These are phyloP conservation scores for Moricandia moricandioides DNA, from an alignment of 345 rosid genomes.

Conservation along the genomic window DNA sequence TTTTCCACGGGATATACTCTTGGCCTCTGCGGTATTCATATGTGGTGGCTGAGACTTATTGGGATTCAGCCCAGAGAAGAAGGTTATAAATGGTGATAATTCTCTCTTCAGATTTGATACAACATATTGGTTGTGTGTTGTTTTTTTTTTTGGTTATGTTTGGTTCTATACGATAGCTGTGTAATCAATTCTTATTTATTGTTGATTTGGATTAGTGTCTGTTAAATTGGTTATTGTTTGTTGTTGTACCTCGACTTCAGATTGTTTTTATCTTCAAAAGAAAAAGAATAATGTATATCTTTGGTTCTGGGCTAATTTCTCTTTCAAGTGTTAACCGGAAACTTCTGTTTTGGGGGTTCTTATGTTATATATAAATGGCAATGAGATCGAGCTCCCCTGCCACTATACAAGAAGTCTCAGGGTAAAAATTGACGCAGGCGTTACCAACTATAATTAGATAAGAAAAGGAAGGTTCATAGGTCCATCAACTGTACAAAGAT, in stretches of 20 bases:
- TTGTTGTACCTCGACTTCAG: neutral
- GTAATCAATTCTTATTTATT: slow-evolving; percentile 4
- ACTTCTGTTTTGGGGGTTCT: too few relatives aligned
- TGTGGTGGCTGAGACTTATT: slow-evolving; percentile 27
- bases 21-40: slow-evolving; percentile 31
- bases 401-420: too few relatives aligned
- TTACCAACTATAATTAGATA: slow-evolving; percentile 4
- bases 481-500: slow-evolving; percentile 26
- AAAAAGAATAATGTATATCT: neutral
- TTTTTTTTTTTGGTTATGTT: neutral
- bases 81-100: slow-evolving; percentile 26
- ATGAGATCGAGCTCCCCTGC: too few relatives aligned
- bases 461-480: neutral
- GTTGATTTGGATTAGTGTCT: slow-evolving; percentile 13
- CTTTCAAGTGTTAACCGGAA: too few relatives aligned
- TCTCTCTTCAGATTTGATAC: slow-evolving; percentile 25
- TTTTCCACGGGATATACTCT: slow-evolving; percentile 26
- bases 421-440: neutral
- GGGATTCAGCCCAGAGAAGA: slow-evolving; percentile 27
- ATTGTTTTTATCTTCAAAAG: neutral
- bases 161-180: neutral
- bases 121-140: slow-evolving; percentile 11
- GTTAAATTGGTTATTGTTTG: neutral
- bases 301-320: too few relatives aligned
- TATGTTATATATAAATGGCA: too few relatives aligned